Conservation (phyloP, 768 basidiomycete genomes). For the Jaapia argillacea region DNA sequence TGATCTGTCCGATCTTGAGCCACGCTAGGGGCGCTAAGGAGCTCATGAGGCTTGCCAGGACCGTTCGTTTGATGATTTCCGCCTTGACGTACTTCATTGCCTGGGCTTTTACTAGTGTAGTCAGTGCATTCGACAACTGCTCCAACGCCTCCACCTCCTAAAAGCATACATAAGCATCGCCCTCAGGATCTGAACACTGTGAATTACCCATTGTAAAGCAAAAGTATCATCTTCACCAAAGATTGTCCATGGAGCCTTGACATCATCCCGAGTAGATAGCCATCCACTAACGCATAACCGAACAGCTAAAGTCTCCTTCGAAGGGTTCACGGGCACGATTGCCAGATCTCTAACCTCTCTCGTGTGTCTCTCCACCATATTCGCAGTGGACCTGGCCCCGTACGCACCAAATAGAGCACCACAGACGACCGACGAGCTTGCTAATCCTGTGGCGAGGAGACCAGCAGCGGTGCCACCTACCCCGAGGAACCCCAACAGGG, state of each 20-base stretch:
- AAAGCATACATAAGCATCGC: neutral
- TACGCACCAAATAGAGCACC: conserved; percentile 51
- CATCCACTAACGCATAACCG: conserved; percentile 49
- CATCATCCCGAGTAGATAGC: conserved; percentile 33
- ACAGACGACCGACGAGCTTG: conserved; percentile 44
- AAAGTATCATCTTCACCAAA: conserved; percentile 40
- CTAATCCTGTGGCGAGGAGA: conserved; percentile 40
- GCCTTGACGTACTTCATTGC: conserved; percentile 40
- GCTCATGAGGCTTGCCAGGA: conserved; percentile 37
- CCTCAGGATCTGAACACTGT: neutral
- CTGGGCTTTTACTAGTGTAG: conserved; percentile 32
- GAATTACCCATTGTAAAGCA: conserved; percentile 47
- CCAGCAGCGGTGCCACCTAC: conserved; percentile 44
- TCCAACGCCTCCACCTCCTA: conserved; percentile 48
- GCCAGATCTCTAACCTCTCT: conserved; percentile 43
- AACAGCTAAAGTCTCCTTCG: conserved; percentile 35
- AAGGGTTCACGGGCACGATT: conserved; percentile 32
- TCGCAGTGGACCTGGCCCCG: conserved; percentile 37
- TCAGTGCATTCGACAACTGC: conserved; percentile 37
- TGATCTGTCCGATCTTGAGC: conserved; percentile 42
- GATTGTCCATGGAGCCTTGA: conserved; percentile 42
- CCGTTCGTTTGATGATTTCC: conserved; percentile 38
- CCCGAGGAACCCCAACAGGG: conserved; percentile 39
- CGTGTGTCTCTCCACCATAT: conserved; percentile 40
- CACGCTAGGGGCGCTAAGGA: conserved; percentile 41